These are phyloP conservation scores for Myxozyma vanderwaltii DNA, from an alignment of 805 yeast genomes.

Conservation along the genomic window DNA sequence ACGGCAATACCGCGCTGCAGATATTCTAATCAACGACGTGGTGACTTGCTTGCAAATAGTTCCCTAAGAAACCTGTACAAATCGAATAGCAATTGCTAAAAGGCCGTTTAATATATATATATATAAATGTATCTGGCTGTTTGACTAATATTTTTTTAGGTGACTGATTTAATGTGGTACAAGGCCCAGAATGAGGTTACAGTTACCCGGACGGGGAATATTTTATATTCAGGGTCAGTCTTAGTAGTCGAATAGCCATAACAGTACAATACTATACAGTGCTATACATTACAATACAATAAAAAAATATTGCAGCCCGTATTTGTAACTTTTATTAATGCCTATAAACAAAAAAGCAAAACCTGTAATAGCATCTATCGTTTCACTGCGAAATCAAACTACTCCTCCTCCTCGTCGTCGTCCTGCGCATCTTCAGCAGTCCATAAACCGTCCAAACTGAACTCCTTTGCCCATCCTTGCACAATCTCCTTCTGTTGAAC, in stretches of 20 bases:
- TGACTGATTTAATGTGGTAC: neutral
- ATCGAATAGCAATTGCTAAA: neutral
- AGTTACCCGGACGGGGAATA: too few relatives aligned
- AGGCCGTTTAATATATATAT: neutral
- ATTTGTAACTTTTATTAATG: neutral
- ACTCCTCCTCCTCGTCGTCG: slow-evolving; percentile 10
- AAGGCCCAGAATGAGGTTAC: neutral
- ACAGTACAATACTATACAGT: too few relatives aligned
- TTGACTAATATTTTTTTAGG: neutral
- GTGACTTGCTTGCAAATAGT: neutral
- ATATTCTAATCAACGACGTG: slow-evolving; percentile 14
- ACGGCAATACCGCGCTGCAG: slow-evolving; percentile 12
- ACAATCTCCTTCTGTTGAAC: slow-evolving; percentile 77
- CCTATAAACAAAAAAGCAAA: too few relatives aligned
- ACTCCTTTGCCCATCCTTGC: slow-evolving; percentile 88
- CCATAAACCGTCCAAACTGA: slow-evolving; percentile 69
- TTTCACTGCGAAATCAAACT: neutral
- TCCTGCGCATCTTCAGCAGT: slow-evolving; percentile 12
- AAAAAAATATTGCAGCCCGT: too few relatives aligned
- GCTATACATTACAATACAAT: too few relatives aligned
- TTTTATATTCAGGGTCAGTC: neutral
- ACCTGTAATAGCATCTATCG: neutral
- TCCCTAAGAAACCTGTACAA: neutral
- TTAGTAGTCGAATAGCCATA: too few relatives aligned
- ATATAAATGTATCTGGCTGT: too few relatives aligned